Evolutionary conservation across 306 rosid genomes (phyloP), one percentile per base, ranked within the genome.

Genomic region (Hylodesmum podocarpum): DNA sequence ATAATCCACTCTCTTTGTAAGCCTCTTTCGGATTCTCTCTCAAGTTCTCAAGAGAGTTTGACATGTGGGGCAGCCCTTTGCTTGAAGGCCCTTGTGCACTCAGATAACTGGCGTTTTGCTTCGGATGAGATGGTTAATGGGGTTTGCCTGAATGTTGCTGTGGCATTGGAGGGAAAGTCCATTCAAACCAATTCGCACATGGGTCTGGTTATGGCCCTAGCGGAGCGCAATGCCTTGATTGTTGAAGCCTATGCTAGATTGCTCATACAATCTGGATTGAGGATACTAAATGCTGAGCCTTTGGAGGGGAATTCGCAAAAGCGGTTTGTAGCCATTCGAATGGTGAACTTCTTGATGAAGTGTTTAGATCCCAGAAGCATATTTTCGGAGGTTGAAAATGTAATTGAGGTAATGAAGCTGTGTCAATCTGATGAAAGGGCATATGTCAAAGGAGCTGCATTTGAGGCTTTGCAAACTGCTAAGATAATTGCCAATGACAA

Each of bases 211-310:
- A 90, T 86, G 98, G 69, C 96, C 2, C 71, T 95, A 51, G 97
- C 98, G 2, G 88, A 95, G 85, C 89, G 83, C 9, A 95, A 95
- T 87, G 78, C 96, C 44, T 40, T 86, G 28, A 84, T 86, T 63
- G 95, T 95, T 24, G 98, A 95, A 79, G 97, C 96, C 15, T 92
- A 92, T 82, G 98, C 98, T 47, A 84, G 97, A 78, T 61, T 92
- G 80, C 80, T 92, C 61, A 81, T 90, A 34, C 91, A 87, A 59
- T 83, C 90, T 8, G 98, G 97, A 58, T 62, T 92, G 47, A 66
- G 44, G 8, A 90, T 95, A 67, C 58, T 95, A 64, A 83, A 84
- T 34, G 65, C 81, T n/a, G 93, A 85, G 59, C 25, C 84, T 71
- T 51, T 36, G 43, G 98, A 90, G 62, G 91, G 87, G 37, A 90